phyloP scores from a whole-genome alignment of 176 grass and related monocot genomes.

The Hsuehochloa calcarea region DNA sequence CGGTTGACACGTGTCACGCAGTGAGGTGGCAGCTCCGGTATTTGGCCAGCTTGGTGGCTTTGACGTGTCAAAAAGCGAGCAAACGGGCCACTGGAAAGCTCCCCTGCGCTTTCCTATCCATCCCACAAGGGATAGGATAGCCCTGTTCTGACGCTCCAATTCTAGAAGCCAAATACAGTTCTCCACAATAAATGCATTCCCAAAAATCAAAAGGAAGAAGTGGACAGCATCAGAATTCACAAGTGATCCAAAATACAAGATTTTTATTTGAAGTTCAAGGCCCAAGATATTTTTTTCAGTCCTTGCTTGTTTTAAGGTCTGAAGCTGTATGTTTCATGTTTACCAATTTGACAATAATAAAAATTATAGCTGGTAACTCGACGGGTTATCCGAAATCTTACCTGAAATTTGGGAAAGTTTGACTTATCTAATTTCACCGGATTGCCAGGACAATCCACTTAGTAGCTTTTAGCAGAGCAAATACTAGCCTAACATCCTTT shows the following conservation, averaged over 20 bases:
- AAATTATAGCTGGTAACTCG: neutral
- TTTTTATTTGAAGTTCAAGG: neutral
- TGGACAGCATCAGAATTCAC: neutral
- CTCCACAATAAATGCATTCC: no score
- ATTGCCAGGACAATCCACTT: neutral
- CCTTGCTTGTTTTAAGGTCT: no score
- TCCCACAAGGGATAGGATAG: neutral
- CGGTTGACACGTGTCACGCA: neutral
- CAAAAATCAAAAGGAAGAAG: neutral
- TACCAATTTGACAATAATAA: neutral
- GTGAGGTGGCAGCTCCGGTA: neutral
- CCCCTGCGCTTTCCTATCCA: slow-evolving; percentile 11
- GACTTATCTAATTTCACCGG: neutral
- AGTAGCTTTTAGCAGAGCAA: neutral
- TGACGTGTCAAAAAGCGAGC: slow-evolving; percentile 33
- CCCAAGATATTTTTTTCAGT: neutral
- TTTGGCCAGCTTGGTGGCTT: neutral
- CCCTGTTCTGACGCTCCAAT: neutral
- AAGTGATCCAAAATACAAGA: neutral
- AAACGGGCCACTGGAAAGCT: neutral
- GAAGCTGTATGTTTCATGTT: no score
- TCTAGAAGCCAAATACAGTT: neutral
- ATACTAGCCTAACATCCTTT: neutral
- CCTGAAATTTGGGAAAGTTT: neutral
- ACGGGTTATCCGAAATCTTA: neutral